Evolutionary conservation across 352 stramenopile genomes (phyloP), one percentile per base, ranked within the genome.

Genomic region (Globisporangium cylindrosporum): DNA sequence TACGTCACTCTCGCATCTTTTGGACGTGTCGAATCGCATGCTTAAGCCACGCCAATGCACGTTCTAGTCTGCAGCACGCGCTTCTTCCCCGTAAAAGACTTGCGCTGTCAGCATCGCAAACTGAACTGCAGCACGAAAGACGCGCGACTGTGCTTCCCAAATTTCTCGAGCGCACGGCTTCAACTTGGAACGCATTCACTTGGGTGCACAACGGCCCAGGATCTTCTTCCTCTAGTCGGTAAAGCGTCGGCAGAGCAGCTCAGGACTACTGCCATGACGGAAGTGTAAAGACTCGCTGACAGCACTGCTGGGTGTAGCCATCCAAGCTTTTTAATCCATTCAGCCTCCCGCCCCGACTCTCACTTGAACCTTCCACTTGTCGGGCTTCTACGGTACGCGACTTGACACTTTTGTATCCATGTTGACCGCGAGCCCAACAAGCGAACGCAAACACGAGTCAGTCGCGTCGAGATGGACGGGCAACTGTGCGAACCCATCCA

Each of bases 381-480:
- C 53, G 14, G 5, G 15, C 53, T 58, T 59, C 53, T 38, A 38
- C 25, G 15, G 24, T 36, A 36, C 24, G 12, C 41, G 41, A 49
- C 12, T 58, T n/a, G 54, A n/a, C 25, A 38, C 54, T 20, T 49
- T 48, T 43, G 54, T 41, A 59, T 41, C 54, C 54, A 59, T 41
- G 54, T 59, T 59, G 54, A 41, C 27, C 9, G 15, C 27, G 22
- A 36, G 14, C 27, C 41, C 15, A 9, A 41, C 41, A 18, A 22
- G 41, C 15, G 14, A 49, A 49, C 41, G 41, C 41, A 49, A 49
- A 49, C 41, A 49, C 15, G 18, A 49, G 41, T 15, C 41, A 49
- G 15, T 49, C 41, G 41, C n/a, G 15, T 51, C 18, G 18, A 22
- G 43, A 22, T 24, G 43, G 43, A 51, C 43, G 18, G 18, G 7